phyloP scores from a whole-genome alignment of 1,139 yeast species.

The Lodderomyces elongisporus region DNA sequence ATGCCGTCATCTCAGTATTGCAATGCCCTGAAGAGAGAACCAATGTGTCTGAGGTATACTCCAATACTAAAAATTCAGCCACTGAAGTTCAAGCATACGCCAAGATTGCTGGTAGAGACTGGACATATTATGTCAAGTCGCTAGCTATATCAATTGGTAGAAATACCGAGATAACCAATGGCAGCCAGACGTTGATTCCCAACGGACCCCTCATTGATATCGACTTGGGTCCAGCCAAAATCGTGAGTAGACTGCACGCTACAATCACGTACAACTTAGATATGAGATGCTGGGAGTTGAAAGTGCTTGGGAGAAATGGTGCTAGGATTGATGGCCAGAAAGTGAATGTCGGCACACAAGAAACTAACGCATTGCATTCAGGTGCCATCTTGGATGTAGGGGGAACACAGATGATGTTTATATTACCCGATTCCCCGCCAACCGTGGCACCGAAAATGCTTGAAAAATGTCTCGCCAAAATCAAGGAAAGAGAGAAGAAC shows the following conservation, averaged over 20 bases:
- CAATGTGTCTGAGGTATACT: conserved; percentile 42
- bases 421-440: conserved; percentile 89
- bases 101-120: conserved; percentile 84
- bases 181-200: conserved; percentile 6
- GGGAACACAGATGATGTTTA: conserved; percentile 98
- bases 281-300: conserved; percentile 78
- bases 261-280: conserved; percentile 71
- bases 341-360: conserved; percentile 44
- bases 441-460: conserved; percentile 50
- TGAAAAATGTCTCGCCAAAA: conserved; percentile 30
- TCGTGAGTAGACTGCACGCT: conserved; percentile 89
- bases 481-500: conserved; percentile 16
- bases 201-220: conserved; percentile 53
- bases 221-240: conserved; percentile 95
- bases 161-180: conserved; percentile 50
- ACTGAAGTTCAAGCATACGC: conserved; percentile 95
- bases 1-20: conserved; percentile 47
- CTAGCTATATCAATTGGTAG: conserved; percentile 78
- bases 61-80: conserved; percentile 70
- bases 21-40: conserved; percentile 48
- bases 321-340: conserved; percentile 77
- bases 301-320: conserved; percentile 85
- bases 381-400: conserved; percentile 93
- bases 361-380: conserved; percentile 58
- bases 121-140: conserved; percentile 93